These are phyloP conservation scores for Entomortierella parvispora DNA, from an alignment of 192 early-diverging fungal genomes.

Conservation along the genomic window DNA sequence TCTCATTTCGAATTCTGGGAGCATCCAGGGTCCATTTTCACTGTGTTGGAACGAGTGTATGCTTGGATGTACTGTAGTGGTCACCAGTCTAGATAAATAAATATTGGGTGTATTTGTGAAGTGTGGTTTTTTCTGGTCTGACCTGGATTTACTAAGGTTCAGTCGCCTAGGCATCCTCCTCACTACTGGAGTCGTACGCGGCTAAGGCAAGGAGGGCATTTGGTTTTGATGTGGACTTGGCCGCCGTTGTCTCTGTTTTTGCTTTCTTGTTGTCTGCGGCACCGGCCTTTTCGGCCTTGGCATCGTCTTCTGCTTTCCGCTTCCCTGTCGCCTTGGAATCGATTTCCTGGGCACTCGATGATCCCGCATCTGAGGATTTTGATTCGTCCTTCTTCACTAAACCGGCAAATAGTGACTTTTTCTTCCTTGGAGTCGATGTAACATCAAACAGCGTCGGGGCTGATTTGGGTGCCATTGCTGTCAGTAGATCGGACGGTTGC, in stretches of 20 bases:
- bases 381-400: slow-evolving; percentile 27
- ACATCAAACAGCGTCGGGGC: background rate
- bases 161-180: slow-evolving; percentile 25
- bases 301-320: slow-evolving; percentile 16
- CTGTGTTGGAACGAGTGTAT: too few relatives aligned
- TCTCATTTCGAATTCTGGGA: too few relatives aligned
- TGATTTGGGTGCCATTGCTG: slow-evolving; percentile 1
- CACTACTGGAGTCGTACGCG: slow-evolving; percentile 45
- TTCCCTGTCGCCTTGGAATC: slow-evolving; percentile 5
- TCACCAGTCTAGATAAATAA: too few relatives aligned
- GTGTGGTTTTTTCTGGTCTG: background rate
- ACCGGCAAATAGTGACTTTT: slow-evolving; percentile 30
- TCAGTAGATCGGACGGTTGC: background rate
- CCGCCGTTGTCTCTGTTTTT: slow-evolving; percentile 1
- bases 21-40: too few relatives aligned
- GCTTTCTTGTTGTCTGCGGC: slow-evolving; percentile 11
- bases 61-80: too few relatives aligned
- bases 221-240: slow-evolving; percentile 16
- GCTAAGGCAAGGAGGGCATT: slow-evolving; percentile 32
- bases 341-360: background rate
- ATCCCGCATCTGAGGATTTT: background rate
- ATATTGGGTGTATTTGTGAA: too few relatives aligned
- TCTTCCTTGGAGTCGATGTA: background rate
- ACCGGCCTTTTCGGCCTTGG: background rate
- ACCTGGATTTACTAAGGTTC: too few relatives aligned